Evolutionary conservation across 2,329 filamentous ascomycete species (phyloP), one percentile per base, ranked within the genome.

Genomic region (Ciborinia camelliae): DNA sequence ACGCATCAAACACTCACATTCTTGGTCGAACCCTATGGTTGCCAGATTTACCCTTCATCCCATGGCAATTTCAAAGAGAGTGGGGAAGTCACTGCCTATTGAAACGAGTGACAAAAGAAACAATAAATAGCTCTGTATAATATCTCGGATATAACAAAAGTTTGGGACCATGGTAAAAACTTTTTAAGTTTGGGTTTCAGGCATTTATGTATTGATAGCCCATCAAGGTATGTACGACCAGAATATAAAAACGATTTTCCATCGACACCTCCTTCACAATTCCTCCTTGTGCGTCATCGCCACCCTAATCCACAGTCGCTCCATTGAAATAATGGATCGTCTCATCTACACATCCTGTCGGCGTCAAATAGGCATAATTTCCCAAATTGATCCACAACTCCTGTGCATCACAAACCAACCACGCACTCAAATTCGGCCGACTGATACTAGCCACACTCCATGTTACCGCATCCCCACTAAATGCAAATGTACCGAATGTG

Each of bases 11-110:
- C 65, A 98, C 94, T 0, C 83, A 87, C 51, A 77, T 90, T 14
- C 68, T 97, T 6, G 90, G 90, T 2, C 85, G 95, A 67, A 84
- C 91, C 10, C 77, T 97, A 54, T 98, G 92, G 91, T 75, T 97
- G 43, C 95, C 95, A 2, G 84, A 92, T 69, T 77, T 86, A 67
- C 78, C 82, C 0, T 77, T 91, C 47, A 79, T 97, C 18, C 92
- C 93, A 0, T 81, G 86, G 50, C 82, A 82, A 66, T 88, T 86
- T 69, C 85, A 82, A 71, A 85, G 94, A 65, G 87, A 86, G 76
- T 98, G 93, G 92, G 95, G 92, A 23, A 82, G 86, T 62, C 96
- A 98, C 76, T 99, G 95, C 76, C 80, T 99, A 61, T 78, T 98
- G 69, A 84, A 84, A 72, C 84, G 86, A 69, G 86, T 80, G 72